A percentile compares a stretch with the other conserved stretches of the same genome.
These are phyloP conservation scores for Cercospora nicotianae DNA, from an alignment of 2,329 filamentous ascomycete genomes.

Conservation along the genomic window DNA sequence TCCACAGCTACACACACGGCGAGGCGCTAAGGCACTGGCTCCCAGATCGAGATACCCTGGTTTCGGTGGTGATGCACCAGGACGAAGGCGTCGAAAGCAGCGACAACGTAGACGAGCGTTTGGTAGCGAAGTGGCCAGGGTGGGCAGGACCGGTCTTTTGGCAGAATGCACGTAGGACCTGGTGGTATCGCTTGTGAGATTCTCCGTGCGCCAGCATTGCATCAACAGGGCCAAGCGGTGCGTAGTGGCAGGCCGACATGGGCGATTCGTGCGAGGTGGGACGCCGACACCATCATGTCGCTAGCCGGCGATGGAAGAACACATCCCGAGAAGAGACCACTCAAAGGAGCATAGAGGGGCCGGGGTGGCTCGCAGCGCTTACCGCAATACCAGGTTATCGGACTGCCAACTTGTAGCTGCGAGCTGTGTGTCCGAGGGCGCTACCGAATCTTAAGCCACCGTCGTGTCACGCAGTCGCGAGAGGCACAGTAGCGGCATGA, in stretches of 20 bases:
- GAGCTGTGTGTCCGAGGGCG: conserved; percentile 12
- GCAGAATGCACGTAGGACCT: conserved; percentile 17
- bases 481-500: conserved; percentile 17
- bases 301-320: conserved; percentile 18
- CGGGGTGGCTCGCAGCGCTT: conserved; percentile 21
- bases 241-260: conserved; percentile 9
- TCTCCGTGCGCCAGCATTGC: conserved; percentile 21
- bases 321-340: conserved; percentile 18
- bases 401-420: conserved; percentile 22
- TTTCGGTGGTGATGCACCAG: conserved; percentile 27
- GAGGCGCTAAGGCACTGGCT: conserved; percentile 27
- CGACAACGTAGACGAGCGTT: conserved; percentile 20
- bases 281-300: conserved; percentile 20
- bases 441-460: background rate
- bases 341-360: conserved; percentile 15
- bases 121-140: conserved; percentile 29
- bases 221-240: conserved; percentile 10
- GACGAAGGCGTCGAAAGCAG: conserved; percentile 28
- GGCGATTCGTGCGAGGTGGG: conserved; percentile 22
- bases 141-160: conserved; percentile 18
- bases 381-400: conserved; percentile 28
- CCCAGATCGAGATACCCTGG: conserved; percentile 29
- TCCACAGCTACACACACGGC: conserved; percentile 21
- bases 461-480: conserved; percentile 1
- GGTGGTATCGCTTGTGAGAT: conserved; percentile 21